These are phyloP conservation scores for Pythium sp. DNA, from an alignment of 352 stramenopile species.

Conservation along the genomic window DNA sequence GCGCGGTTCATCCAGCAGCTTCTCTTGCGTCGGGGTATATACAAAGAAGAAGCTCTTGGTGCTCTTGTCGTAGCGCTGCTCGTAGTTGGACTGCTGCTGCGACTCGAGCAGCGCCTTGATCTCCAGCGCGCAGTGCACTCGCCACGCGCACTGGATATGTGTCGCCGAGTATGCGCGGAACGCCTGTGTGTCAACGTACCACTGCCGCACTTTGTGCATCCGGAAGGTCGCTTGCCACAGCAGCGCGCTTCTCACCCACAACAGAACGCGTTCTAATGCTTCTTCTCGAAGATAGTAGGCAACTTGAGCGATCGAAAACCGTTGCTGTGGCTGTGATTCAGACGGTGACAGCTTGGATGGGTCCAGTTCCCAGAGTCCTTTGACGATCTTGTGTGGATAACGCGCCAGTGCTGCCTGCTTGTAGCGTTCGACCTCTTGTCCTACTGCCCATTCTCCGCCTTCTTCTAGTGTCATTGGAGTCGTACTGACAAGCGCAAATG, in stretches of 20 bases:
- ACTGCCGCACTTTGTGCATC: conserved; percentile 52
- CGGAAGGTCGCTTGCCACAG: conserved; percentile 53
- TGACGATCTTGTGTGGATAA: conserved; percentile 33
- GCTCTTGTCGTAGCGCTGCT: conserved; percentile 57
- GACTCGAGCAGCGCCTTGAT: conserved; percentile 37
- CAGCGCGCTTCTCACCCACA: conserved; percentile 45
- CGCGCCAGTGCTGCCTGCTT: conserved; percentile 28
- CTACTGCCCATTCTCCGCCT: background rate
- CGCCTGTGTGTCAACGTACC: conserved; percentile 43
- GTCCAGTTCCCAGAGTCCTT: conserved; percentile 66
- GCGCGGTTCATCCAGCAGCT: conserved; percentile 52
- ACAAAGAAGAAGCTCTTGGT: conserved; percentile 62
- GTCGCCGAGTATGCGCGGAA: conserved; percentile 33
- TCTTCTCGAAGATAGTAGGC: conserved; percentile 64
- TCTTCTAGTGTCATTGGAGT: conserved; percentile 11
- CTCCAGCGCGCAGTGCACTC: conserved; percentile 35
- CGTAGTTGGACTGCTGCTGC: conserved; percentile 67
- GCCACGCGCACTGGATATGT: conserved; percentile 61
- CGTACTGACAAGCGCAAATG: conserved; percentile 24
- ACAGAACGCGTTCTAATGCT: conserved; percentile 54
- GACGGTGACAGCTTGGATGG: conserved; percentile 10
- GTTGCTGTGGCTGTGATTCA: background rate
- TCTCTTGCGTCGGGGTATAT: conserved; percentile 65
- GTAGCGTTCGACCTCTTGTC: conserved; percentile 23
- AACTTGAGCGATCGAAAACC: conserved; percentile 57